phyloP scores from a whole-genome alignment of 257 asterid genomes.

The Leptodermis oblonga region DNA sequence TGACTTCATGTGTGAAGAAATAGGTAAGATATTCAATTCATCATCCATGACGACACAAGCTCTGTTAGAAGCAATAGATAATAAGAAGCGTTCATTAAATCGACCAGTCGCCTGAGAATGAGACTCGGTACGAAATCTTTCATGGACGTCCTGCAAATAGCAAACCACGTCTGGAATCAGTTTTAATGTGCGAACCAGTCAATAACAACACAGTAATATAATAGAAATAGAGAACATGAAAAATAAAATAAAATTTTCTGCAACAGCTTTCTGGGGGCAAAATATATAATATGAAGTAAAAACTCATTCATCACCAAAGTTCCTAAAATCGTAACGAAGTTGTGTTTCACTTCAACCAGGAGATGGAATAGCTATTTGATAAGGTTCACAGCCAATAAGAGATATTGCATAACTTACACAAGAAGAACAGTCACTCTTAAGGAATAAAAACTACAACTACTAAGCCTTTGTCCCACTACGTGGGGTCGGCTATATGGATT shows the following conservation, averaged over 20 bases:
- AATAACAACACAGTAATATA: not conserved
- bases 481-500: no score
- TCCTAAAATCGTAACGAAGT: not conserved
- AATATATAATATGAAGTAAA: not conserved
- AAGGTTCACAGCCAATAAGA: not conserved
- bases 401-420: not conserved
- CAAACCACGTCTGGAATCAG: conserved; percentile 17
- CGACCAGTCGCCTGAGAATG: conserved; percentile 76
- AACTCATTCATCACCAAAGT: not conserved
- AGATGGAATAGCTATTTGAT: not conserved
- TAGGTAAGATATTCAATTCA: conserved; percentile 83
- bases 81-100: conserved; percentile 93
- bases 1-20: conserved; percentile 90
- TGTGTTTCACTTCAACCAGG: not conserved
- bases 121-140: conserved; percentile 91
- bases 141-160: conserved; percentile 85
- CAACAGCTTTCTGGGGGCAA: not conserved
- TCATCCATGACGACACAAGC: conserved; percentile 96
- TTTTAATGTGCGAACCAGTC: not conserved
- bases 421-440: not conserved
- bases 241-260: no score
- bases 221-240: not conserved
- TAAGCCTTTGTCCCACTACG: no score
- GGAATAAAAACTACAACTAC: no score
- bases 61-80: conserved; percentile 87